Conservation (phyloP, 2,329 filamentous ascomycete genomes). For the Colletotrichum magnum region DNA sequence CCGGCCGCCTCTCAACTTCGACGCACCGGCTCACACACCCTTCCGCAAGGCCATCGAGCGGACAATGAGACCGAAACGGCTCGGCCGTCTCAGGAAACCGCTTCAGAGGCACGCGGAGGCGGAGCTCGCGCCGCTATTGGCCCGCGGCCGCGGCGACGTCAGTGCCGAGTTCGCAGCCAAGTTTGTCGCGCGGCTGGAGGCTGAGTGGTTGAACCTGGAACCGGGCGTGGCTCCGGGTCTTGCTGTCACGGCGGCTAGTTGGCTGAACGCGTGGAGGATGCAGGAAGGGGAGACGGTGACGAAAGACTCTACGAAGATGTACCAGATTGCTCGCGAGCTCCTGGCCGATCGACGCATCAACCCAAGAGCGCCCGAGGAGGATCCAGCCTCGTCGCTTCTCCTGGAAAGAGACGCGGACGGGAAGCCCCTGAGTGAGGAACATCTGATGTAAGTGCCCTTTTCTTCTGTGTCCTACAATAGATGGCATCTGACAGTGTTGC, state of each 20-base stretch:
- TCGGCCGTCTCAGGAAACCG: slow-evolving; percentile 36
- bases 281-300: slow-evolving; percentile 41
- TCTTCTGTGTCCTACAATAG: neutral
- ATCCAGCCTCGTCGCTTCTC: slow-evolving; percentile 42
- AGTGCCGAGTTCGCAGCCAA: slow-evolving; percentile 41
- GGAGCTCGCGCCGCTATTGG: slow-evolving; percentile 36
- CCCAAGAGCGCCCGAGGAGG: slow-evolving; percentile 41
- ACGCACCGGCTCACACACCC: slow-evolving; percentile 43
- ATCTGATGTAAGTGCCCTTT: slow-evolving; percentile 30
- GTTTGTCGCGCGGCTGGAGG: slow-evolving; percentile 43
- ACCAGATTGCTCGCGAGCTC: slow-evolving; percentile 40
- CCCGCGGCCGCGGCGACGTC: slow-evolving; percentile 38
- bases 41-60: slow-evolving; percentile 43
- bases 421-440: slow-evolving; percentile 40
- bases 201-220: slow-evolving; percentile 43
- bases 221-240: slow-evolving; percentile 41
- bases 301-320: slow-evolving; percentile 40
- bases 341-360: slow-evolving; percentile 40
- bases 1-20: slow-evolving; percentile 43
- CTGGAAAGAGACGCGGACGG: slow-evolving; percentile 39
- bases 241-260: slow-evolving; percentile 38
- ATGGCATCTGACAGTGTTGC: slow-evolving; percentile 7
- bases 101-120: slow-evolving; percentile 38
- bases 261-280: slow-evolving; percentile 43
- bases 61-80: slow-evolving; percentile 41